phyloP scores from a whole-genome alignment of 176 grass and related monocot genomes.

The Typha latifolia region DNA sequence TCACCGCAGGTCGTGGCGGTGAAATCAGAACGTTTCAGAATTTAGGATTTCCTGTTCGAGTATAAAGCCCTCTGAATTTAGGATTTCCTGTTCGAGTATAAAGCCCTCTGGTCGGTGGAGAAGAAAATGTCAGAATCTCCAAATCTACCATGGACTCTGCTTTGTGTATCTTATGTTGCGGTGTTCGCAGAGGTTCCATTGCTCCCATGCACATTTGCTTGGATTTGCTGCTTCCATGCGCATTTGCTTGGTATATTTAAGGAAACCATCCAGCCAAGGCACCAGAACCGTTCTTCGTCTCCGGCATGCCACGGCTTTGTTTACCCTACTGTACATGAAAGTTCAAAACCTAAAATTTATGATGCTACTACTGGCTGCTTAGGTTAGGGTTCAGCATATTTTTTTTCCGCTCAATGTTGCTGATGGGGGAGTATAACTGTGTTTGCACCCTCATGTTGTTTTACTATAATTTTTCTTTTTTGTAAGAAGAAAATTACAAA shows the following conservation, averaged over 20 bases:
- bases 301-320: slow-evolving; percentile 19
- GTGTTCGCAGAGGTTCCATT: slow-evolving; percentile 19
- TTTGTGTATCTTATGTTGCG: slow-evolving; percentile 17
- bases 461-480: too few species aligned
- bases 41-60: slow-evolving; percentile 81
- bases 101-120: slow-evolving; percentile 33
- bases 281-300: slow-evolving; percentile 14
- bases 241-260: slow-evolving; percentile 7
- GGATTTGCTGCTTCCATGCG: background rate
- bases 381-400: background rate
- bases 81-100: slow-evolving; percentile 80
- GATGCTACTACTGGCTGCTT: too few species aligned
- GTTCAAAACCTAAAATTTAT: too few species aligned
- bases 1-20: slow-evolving; percentile 64
- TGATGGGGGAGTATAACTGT: too few species aligned
- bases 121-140: slow-evolving; percentile 42
- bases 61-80: slow-evolving; percentile 71
- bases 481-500: too few species aligned
- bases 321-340: too few species aligned
- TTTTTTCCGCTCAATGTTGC: slow-evolving; percentile 14
- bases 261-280: too few species aligned
- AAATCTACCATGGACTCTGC: slow-evolving; percentile 12
- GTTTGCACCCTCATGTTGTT: too few species aligned
- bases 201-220: slow-evolving; percentile 26
- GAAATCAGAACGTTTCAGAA: slow-evolving; percentile 91